Evolutionary conservation across 257 asterid species (phyloP), one percentile per base, ranked within the genome.

Genomic region (Ocimum tenuiflorum): DNA sequence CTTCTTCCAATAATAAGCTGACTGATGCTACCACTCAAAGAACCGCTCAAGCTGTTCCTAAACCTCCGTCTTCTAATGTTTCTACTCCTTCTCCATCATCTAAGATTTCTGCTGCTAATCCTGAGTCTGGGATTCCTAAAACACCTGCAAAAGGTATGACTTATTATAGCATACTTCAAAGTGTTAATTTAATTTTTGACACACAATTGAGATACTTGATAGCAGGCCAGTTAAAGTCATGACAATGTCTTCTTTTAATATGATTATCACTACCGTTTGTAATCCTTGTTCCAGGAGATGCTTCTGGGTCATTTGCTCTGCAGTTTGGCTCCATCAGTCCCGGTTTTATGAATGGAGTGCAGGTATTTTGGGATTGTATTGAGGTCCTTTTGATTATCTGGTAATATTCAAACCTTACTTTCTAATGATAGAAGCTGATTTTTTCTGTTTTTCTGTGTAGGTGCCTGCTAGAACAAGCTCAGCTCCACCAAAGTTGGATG

Each of bases 271-370:
- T 57, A 41, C 38, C 13, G 51, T 27, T n/a, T 27, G 31, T 27
- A 4, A 73, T 67, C 33, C 24, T 53, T 72, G 80, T 75, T 79
- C 74, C 86, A 61, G 96, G 77, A 68, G 97, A 84, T 68, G 81
- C 82, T 65, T 69, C 94, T 10, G 77, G 45, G 75, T 70, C 95
- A 36, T 81, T 86, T 78, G 79, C 94, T 35, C 76, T 89, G 68
- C 99, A 92, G 77, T 92, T 92, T 80, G 99, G 99, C 54, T 80
- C 99, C 65, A 81, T 89, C 65, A 92, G 83, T 77, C 97, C 96
- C 58, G 87, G 94, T 62, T 64, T 79, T 47, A 77, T 92, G 88
- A 84, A 86, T 63, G 97, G 85, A 31, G 75, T 89, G 80, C 97
- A 89, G 95, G 97, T 92, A 79, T 39, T 18, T 14, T 27, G 42